phyloP scores from a whole-genome alignment of 2,329 filamentous ascomycete genomes.

The Pseudogymnoascus sp. region DNA sequence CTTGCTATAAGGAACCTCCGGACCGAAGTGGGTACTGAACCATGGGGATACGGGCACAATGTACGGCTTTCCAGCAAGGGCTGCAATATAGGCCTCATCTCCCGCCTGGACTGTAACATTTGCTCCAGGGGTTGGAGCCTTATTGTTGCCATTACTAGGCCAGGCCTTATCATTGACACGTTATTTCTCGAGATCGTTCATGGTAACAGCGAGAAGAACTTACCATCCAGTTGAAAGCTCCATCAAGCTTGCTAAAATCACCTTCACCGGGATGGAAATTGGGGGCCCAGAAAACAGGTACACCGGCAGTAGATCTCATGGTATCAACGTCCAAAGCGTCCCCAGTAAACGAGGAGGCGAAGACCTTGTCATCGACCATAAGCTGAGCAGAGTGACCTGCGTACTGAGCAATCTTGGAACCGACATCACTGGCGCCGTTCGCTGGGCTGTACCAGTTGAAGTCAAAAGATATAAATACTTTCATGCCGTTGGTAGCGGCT shows the following conservation, averaged over 20 bases:
- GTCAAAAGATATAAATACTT: slow-evolving; percentile 30
- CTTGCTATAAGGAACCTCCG: slow-evolving; percentile 32
- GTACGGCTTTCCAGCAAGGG: slow-evolving; percentile 19
- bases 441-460: slow-evolving; percentile 17
- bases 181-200: too few relatives aligned
- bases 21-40: slow-evolving; percentile 30
- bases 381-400: slow-evolving; percentile 28
- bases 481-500: slow-evolving; percentile 23
- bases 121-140: slow-evolving; percentile 17
- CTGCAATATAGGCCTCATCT: slow-evolving; percentile 15
- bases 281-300: slow-evolving; percentile 19
- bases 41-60: slow-evolving; percentile 29
- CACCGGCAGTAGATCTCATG: slow-evolving; percentile 29
- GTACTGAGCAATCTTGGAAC: slow-evolving; percentile 23
- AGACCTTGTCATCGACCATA: slow-evolving; percentile 26
- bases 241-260: slow-evolving; percentile 17
- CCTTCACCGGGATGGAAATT: slow-evolving; percentile 19
- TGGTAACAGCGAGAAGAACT: neutral
- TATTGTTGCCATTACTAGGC: slow-evolving; percentile 20
- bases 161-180: slow-evolving; percentile 14
- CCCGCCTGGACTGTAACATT: slow-evolving; percentile 19
- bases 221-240: slow-evolving; percentile 20
- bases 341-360: slow-evolving; percentile 43
- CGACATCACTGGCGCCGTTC: slow-evolving; percentile 18
- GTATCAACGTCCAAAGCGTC: slow-evolving; percentile 35